Percentiles rank a stretch among this genome's conserved stretches.
Evolutionary conservation across 768 basidiomycete genomes (phyloP).

Genomic region (Termitomyces titanicus): DNA sequence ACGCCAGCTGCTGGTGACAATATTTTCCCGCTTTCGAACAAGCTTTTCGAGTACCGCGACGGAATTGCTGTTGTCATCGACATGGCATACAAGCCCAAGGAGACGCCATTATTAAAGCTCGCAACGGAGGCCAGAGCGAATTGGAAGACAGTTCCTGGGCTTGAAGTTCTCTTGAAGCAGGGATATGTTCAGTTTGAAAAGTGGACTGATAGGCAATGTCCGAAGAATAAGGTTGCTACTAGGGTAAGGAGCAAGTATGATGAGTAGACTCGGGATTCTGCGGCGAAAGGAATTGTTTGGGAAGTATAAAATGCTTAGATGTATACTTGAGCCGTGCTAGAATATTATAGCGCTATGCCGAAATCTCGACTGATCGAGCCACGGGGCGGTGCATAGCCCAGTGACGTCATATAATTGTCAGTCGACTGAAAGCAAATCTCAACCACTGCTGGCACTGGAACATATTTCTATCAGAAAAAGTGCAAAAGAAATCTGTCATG

Average conservation of each 20-base stretch:
- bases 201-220: conserved; percentile 74
- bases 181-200: conserved; percentile 81
- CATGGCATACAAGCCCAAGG: conserved; percentile 89
- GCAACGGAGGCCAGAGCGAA: conserved; percentile 47
- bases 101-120: conserved; percentile 74
- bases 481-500: too few relatives aligned
- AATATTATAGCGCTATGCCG: neutral
- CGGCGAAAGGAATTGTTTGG: neutral
- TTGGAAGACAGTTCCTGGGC: conserved; percentile 74
- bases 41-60: conserved; percentile 50
- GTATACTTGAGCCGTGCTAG: neutral
- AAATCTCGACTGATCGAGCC: too few relatives aligned
- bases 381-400: too few relatives aligned
- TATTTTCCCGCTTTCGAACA: conserved; percentile 48
- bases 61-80: conserved; percentile 75
- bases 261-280: neutral
- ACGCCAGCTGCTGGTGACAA: conserved; percentile 25
- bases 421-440: too few relatives aligned
- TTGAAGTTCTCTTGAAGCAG: conserved; percentile 87
- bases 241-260: conserved; percentile 47
- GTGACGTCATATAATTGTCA: too few relatives aligned
- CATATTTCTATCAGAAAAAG: too few relatives aligned
- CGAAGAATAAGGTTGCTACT: conserved; percentile 41
- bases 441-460: too few relatives aligned
- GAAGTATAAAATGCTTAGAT: neutral